phyloP scores from a whole-genome alignment of 176 grass and related monocot genomes.

The Poa annua region DNA sequence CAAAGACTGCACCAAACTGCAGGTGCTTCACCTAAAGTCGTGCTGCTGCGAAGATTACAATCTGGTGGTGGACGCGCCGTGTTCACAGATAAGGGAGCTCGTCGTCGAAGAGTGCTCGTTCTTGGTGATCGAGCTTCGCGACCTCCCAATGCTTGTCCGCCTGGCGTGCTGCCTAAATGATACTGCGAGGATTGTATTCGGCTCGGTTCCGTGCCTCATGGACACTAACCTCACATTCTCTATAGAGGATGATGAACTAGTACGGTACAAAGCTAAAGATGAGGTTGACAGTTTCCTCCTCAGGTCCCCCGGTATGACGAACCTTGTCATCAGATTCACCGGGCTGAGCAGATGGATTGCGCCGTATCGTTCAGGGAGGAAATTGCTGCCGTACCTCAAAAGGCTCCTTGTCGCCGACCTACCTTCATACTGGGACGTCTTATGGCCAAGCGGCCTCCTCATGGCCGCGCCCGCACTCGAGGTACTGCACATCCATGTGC shows the following conservation, averaged over 20 bases:
- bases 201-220: not conserved
- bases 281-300: not conserved
- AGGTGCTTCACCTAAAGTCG: constrained; percentile 14
- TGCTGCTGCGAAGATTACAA: not conserved
- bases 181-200: not conserved
- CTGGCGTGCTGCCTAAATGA: constrained; percentile 15
- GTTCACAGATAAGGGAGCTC: not conserved
- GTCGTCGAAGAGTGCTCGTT: constrained; percentile 34
- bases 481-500: not conserved
- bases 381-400: not conserved
- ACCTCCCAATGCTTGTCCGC: not conserved
- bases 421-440: not conserved
- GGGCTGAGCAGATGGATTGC: not conserved
- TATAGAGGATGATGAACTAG: not conserved
- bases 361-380: not conserved
- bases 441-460: not conserved
- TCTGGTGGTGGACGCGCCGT: not conserved
- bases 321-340: not conserved
- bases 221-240: constrained; percentile 19
- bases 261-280: too few relatives aligned
- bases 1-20: not conserved
- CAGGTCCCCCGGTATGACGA: not conserved
- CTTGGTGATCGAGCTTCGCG: not conserved
- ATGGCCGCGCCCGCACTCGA: not conserved
- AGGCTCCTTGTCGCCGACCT: not conserved